Evolutionary conservation across 352 stramenopile species (phyloP).

Genomic region (Globisporangium alternatum): DNA sequence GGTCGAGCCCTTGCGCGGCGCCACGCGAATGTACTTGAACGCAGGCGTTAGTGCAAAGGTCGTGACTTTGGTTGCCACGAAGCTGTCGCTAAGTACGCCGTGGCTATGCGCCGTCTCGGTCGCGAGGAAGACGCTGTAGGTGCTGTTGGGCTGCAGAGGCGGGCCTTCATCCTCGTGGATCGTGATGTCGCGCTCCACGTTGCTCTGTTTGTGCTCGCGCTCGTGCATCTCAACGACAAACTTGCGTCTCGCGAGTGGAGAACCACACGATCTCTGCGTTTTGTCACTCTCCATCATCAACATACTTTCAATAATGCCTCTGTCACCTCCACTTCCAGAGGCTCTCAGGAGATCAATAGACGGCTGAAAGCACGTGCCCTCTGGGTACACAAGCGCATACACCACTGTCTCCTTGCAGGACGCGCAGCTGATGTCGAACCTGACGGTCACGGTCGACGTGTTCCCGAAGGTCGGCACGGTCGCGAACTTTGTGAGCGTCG

Average conservation of each 20-base stretch:
- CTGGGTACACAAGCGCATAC: constrained; percentile 47
- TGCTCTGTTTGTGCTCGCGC: constrained; percentile 28
- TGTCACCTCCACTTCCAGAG: background rate
- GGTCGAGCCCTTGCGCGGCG: constrained; percentile 66
- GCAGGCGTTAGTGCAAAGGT: constrained; percentile 43
- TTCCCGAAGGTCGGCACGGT: constrained; percentile 50
- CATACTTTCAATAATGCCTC: background rate
- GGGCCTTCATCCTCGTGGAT: background rate
- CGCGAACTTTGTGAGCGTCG: constrained; percentile 38
- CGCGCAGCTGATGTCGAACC: constrained; percentile 52
- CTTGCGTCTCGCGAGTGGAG: constrained; percentile 7
- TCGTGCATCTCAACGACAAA: constrained; percentile 29
- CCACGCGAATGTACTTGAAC: constrained; percentile 42
- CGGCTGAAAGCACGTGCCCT: constrained; percentile 25
- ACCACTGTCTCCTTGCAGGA: constrained; percentile 47
- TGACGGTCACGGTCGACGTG: constrained; percentile 49
- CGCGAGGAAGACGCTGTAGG: constrained; percentile 47
- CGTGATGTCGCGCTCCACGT: constrained; percentile 37
- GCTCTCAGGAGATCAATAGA: constrained; percentile 14
- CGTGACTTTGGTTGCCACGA: constrained; percentile 31
- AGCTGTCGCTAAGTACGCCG: constrained; percentile 58
- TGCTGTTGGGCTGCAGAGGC: constrained; percentile 39
- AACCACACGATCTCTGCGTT: background rate
- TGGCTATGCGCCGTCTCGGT: constrained; percentile 49
- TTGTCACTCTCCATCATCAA: background rate